A percentile compares a stretch with the other conserved stretches of the same genome.
Evolutionary conservation across 768 basidiomycete species (phyloP).

Genomic region (Hygrophoropsis aurantiaca): DNA sequence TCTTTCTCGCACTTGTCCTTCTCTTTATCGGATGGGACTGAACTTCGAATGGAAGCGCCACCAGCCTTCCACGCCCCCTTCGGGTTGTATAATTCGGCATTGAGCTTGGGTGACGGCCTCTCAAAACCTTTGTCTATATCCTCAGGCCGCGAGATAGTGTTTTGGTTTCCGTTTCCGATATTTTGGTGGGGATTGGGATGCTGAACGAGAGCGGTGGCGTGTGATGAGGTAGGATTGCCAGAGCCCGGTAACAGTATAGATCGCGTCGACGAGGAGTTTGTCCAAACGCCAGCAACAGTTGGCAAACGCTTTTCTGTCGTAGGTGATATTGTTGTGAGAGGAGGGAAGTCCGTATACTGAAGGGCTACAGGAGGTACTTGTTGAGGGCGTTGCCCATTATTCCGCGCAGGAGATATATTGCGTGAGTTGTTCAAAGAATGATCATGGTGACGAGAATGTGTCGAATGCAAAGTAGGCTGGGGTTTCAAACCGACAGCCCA

Average conservation of each 20-base stretch:
- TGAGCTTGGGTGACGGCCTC: conserved; percentile 47
- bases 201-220: conserved; percentile 36
- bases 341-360: conserved; percentile 70
- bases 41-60: conserved; percentile 10
- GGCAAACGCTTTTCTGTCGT: conserved; percentile 54
- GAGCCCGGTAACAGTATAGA: conserved; percentile 49
- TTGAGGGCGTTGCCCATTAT: conserved; percentile 34
- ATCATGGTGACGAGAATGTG: conserved; percentile 54
- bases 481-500: conserved; percentile 88
- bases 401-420: conserved; percentile 39
- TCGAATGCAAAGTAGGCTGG: conserved; percentile 62
- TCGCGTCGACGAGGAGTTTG: conserved; percentile 50
- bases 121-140: conserved; percentile 49
- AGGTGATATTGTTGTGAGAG: conserved; percentile 48
- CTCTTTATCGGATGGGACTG: conserved; percentile 21
- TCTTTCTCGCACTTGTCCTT: conserved; percentile 35
- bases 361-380: conserved; percentile 40
- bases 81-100: conserved; percentile 36
- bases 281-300: conserved; percentile 68
- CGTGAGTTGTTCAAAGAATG: conserved; percentile 35
- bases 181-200: conserved; percentile 30
- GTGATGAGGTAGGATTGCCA: conserved; percentile 20
- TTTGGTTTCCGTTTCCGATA: conserved; percentile 15
- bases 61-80: conserved; percentile 27
- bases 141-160: conserved; percentile 33